Conservation (phyloP, 1,284 basidiomycete genomes). For the Apiotrichum porosum region DNA sequence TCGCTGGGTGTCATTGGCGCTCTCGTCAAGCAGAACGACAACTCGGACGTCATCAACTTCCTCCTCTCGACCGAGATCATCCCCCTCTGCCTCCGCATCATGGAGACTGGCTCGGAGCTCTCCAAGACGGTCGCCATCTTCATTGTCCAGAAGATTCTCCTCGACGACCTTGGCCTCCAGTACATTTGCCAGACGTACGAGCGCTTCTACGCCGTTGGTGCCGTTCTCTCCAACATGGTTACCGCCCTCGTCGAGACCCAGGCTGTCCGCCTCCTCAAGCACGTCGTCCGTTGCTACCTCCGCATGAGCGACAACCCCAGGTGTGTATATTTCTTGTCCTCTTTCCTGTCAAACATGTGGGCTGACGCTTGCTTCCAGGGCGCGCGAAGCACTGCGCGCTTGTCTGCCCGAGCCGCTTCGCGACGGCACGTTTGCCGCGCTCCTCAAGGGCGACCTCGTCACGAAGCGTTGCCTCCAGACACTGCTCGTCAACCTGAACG, state of each 20-base stretch:
- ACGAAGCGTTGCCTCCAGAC: conserved; percentile 95
- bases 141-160: conserved; percentile 98
- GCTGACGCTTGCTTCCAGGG: conserved; percentile 56
- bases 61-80: conserved; percentile 99
- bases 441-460: conserved; percentile 94
- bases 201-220: conserved; percentile 97
- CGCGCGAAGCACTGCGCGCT: conserved; percentile 89
- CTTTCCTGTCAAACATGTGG: neutral
- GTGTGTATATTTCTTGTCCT: conserved; percentile 51
- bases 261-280: conserved; percentile 92
- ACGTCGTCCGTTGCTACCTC: conserved; percentile 96
- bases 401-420: conserved; percentile 95
- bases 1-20: conserved; percentile 98
- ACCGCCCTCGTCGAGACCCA: conserved; percentile 93
- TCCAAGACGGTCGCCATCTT: conserved; percentile 99
- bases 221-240: conserved; percentile 98
- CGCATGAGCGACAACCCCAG: conserved; percentile 93
- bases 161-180: conserved; percentile 95
- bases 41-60: conserved; percentile 98
- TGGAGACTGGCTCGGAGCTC: conserved; percentile 99
- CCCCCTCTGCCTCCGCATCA: conserved; percentile 96
- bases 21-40: conserved; percentile 99
- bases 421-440: conserved; percentile 85
- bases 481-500: conserved; percentile 78
- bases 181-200: conserved; percentile 99